Base-by-base conservation (phyloP, 2,329 filamentous ascomycete genomes). In the Epicoccum sorghinum region DNA sequence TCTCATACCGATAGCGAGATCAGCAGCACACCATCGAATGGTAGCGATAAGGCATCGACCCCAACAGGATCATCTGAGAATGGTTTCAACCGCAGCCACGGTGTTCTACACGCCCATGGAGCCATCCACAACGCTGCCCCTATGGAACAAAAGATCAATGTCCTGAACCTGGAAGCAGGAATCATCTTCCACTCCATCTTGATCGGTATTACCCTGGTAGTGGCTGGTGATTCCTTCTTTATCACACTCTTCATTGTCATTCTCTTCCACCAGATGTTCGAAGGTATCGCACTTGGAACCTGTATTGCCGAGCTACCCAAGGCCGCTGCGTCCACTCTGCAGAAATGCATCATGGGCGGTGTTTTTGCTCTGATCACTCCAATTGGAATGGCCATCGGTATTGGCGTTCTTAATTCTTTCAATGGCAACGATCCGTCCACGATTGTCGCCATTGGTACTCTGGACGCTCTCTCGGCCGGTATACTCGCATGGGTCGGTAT, bases 401-500 rank as follows among this genome's bases (percentile, higher is more conserved):
- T 91, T 30, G 88, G 88, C 3, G 88, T 89, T 3, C 74, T 92
- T 25, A 75, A 86, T 33, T 71, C 79, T 7, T 92, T 91, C 75
- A 92, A 93, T 64, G 89, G 88, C 4, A 91, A 89, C 63, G 83
- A 90, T 61, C 82, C 80, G 3, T 79, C 80, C 1, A 92, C 89
- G 0, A 79, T 91, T 36, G 74, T 92, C 38, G 86, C 89, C 2
- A 85, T 92, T 32, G 89, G 89, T 0, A 90, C 88, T 0, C 78
- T 93, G 1, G 86, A 93, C 70, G 87, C 89, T 5, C 68, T 92
- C 8, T 89, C 86, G 0, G 88, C 89, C 0, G 89, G 89, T 25
- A 90, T 93, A 39, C 78, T 93, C 29, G 77, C 89, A n/a, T 93
- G 89, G 88, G 89, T 92, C 2, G 88, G 88, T 2, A 75, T 92